Percentiles rank a stretch among this genome's conserved stretches.
Evolutionary conservation across 495 filamentous ascomycete species (phyloP).

Genomic region (Geoglossum glabrum): DNA sequence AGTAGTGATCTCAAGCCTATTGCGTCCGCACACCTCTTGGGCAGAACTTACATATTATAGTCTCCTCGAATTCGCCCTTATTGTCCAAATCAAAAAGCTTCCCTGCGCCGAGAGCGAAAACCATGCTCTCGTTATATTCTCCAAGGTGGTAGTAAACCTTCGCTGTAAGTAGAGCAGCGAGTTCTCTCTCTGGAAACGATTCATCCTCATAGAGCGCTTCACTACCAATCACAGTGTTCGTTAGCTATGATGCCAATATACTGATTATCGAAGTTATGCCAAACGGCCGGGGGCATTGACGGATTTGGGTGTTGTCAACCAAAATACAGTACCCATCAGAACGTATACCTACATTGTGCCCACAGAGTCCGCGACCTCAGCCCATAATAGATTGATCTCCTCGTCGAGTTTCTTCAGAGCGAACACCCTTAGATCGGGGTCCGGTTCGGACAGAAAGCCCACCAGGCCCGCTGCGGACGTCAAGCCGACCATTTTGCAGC

Average conservation of each 20-base stretch:
- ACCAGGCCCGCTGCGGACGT: conserved; percentile 87
- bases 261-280: neutral
- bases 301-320: neutral
- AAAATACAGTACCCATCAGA: neutral
- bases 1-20: neutral
- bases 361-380: conserved; percentile 79
- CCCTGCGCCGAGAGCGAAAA: conserved; percentile 85
- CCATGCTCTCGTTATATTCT: conserved; percentile 98
- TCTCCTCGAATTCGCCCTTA: conserved; percentile 93
- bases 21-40: neutral
- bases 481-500: conserved; percentile 61
- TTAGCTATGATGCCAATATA: neutral
- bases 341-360: conserved; percentile 66
- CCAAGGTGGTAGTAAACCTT: conserved; percentile 98
- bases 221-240: conserved; percentile 23
- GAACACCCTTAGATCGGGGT: conserved; percentile 79
- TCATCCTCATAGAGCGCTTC: conserved; percentile 97
- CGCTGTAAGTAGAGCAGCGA: conserved; percentile 83
- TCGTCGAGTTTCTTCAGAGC: conserved; percentile 86
- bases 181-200: conserved; percentile 75
- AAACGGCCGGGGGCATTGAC: neutral
- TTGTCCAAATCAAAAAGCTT: conserved; percentile 86
- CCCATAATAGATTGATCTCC: conserved; percentile 90
- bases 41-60: conserved; percentile 53
- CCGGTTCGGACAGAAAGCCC: conserved; percentile 87